A percentile compares a stretch with the other conserved stretches of the same genome.
These are phyloP conservation scores for Ulota crispa DNA, from an alignment of 225 moss, liverwort and hornwort genomes.

Conservation along the genomic window DNA sequence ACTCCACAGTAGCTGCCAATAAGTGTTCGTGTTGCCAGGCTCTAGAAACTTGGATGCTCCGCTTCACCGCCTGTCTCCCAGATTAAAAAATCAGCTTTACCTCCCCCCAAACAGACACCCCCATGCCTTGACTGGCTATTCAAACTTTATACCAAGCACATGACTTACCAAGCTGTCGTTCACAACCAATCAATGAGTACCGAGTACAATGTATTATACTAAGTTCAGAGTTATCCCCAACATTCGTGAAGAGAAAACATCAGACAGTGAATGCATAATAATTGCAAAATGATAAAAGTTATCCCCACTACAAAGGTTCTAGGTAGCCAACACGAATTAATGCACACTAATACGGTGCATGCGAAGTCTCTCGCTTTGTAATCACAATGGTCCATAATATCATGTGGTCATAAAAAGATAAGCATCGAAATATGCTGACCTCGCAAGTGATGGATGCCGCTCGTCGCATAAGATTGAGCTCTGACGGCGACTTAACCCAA, in stretches of 20 bases:
- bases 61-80: slow-evolving; percentile 67
- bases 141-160: slow-evolving; percentile 1
- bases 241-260: not conserved
- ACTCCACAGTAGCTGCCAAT: slow-evolving; percentile 90
- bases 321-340: not conserved
- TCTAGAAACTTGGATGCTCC: slow-evolving; percentile 85
- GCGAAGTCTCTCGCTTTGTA: not conserved
- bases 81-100: not conserved
- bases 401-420: not conserved
- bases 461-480: slow-evolving; percentile 76
- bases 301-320: not conserved
- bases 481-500: slow-evolving; percentile 81
- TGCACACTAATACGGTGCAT: not conserved
- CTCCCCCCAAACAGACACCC: not conserved
- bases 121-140: not conserved
- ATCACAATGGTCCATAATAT: not conserved
- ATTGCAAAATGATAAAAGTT: not conserved
- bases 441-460: slow-evolving; percentile 88
- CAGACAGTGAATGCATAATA: slow-evolving; percentile 2
- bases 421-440: slow-evolving; percentile 45
- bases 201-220: not conserved
- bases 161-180: not conserved
- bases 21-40: slow-evolving; percentile 77
- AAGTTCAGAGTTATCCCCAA: not conserved
- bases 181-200: not conserved